Evolutionary conservation across 768 basidiomycete species (phyloP), one percentile per base, ranked within the genome.

Genomic region (Serendipita sp.): DNA sequence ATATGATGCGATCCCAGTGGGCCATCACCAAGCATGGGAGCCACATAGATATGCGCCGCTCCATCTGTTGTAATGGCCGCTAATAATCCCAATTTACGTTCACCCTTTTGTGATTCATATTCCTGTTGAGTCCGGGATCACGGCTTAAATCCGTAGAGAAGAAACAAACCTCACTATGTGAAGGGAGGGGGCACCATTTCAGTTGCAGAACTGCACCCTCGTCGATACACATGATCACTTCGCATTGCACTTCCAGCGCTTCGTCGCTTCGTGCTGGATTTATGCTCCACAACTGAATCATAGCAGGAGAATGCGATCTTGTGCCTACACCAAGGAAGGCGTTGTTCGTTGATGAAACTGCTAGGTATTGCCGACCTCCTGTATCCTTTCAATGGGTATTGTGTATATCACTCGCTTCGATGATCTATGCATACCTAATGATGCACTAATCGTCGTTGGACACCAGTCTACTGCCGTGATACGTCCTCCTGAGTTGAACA

Each of bases 381-480:
- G 80, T 78, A 44, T 73, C 86, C 23, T 88, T 63, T 68, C 15
- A 45, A 45, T 43, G 62, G 44, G 11, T 5, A n/a, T 66, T 11
- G 13, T 13, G n/a, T 8, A 4, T 8, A 15, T 31, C 5, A 27
- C 6, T 40, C 40, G 13, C 13, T 40, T 40, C 13, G 40, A 5
- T 40, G n/a, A 8, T 50, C 48, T 8, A 18, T 6, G n/a, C 78
- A 68, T 68, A 88, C 88, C 71, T 55, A 74, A 66, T 44, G 83
- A 78, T 58, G 84, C 83, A 40, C 78, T 75, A 23, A 76, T 73
- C 66, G 86, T 79, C 27, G 85, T 82, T 2, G 96, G 95, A 72
- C 92, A 93, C 94, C 94, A 98, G 67, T 94, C 91, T 40, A 95
- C 70, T 2, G 84, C 90, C 85, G 88, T 91, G n/a, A 90, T 87